Base-by-base conservation (phyloP, 2,329 filamentous ascomycete genomes). In the Neonectria coccinea region DNA sequence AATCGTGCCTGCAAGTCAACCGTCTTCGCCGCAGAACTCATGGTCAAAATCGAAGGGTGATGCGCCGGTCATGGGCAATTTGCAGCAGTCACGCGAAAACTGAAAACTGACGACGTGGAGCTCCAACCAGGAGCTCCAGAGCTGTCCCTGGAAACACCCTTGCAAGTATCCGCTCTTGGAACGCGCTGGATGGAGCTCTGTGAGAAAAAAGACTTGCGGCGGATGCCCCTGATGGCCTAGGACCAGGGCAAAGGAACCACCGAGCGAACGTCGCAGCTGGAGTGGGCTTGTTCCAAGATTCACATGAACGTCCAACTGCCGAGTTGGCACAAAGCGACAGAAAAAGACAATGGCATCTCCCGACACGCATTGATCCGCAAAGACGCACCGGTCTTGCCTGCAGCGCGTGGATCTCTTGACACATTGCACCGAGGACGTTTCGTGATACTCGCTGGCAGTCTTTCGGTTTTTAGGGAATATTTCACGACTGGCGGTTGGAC, bases 221-320 rank as follows among this genome's bases (percentile, higher is more conserved):
- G 27, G 36, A 10, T 25, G 36, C 45, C 25, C 29, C 14, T 50
- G 47, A 45, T 22, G 14, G 12, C 42, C 56, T n/a, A 12, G 42
- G 58, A 44, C 45, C 53, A 12, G 45, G 53, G 53, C 48, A 55
- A 62, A 63, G 61, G 48, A n/a, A n/a, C 45, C 61, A 54, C 50
- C 51, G 50, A 56, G 27, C 51, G 5, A 44, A 50, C 18, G 61
- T 64, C 51, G 33, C 61, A 64, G 36, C 44, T 57, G 33, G 33
- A 44, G 56, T 59, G 61, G 61, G 55, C 54, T 55, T 29, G 5
- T 25, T 36, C 25, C 42, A 18, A 45, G 4, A 25, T 45, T 63
- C 61, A 44, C 61, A 59, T 56, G 59, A 57, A 48, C 42, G 48
- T 39, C 42, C 56, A 63, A 63, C 60, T 63, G 44, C 60, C 60